Percentiles rank a stretch among this genome's conserved stretches.
These are phyloP conservation scores for Groenewaldozyma tartarivorans DNA, from an alignment of 805 yeast genomes.

Conservation along the genomic window DNA sequence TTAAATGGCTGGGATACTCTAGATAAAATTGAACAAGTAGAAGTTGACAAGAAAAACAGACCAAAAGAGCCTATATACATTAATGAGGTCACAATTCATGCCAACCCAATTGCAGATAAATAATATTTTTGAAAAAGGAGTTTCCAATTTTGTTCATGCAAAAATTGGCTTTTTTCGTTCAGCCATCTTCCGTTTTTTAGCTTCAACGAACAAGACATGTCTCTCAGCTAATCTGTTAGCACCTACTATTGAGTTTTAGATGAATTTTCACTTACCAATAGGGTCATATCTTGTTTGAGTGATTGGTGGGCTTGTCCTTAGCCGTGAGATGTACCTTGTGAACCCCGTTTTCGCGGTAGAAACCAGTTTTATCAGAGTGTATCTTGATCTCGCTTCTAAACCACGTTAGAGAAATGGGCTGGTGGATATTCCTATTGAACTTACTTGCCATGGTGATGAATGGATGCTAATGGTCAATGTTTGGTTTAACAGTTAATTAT, in stretches of 20 bases:
- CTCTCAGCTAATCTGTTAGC: conserved; percentile 46
- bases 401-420: too few relatives aligned
- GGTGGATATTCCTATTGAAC: too few relatives aligned
- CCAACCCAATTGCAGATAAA: conserved; percentile 33
- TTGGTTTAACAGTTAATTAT: too few relatives aligned
- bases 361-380: conserved; percentile 72
- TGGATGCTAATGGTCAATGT: too few relatives aligned
- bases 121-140: too few relatives aligned
- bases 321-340: conserved; percentile 68
- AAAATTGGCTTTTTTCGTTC: conserved; percentile 20
- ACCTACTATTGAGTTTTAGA: too few relatives aligned
- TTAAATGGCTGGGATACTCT: conserved; percentile 35
- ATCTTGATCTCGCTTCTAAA: conserved; percentile 58
- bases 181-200: conserved; percentile 70
- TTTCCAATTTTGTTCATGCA: too few relatives aligned
- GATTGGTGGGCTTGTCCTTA: conserved; percentile 71
- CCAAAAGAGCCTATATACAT: conserved; percentile 27
- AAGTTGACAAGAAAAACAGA: conserved; percentile 36
- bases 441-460: too few relatives aligned
- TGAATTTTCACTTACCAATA: conserved; percentile 28
- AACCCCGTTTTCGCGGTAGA: conserved; percentile 90
- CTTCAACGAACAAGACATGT: conserved; percentile 84
- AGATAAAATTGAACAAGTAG: conserved; percentile 47
- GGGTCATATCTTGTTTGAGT: conserved; percentile 85
- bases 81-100: conserved; percentile 30